Evolutionary conservation across 2,329 filamentous ascomycete genomes (phyloP), one percentile per base, ranked within the genome.

Genomic region (Fusarium sp.): DNA sequence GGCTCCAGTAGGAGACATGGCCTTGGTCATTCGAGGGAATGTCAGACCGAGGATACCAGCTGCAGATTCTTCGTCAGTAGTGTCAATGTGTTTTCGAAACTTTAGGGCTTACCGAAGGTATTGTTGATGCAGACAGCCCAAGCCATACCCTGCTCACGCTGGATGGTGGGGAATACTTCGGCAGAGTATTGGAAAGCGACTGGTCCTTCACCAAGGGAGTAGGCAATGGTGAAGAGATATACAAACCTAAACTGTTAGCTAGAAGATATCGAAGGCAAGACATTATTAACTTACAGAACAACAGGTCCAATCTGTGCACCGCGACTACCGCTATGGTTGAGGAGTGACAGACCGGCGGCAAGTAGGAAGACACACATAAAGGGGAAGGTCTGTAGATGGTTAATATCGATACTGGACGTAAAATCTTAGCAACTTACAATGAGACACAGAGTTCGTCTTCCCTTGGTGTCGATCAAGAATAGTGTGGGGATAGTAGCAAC

Each of bases 121-220:
- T 78, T 78, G 59, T 77, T 79, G 17, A 77, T 77, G 59, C 76
- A 76, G 5, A 79, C 77, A 25, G 77, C 78, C 76, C 77, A 79
- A 0, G 78, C 78, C 78, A 79, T 79, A 41, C 78, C 78, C 41
- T 79, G 73, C 66, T 79, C 78, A 57, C 78, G 76, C 65, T 79
- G 76, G 6, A 78, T 78, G 23, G 77, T 75, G 3, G 78, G 78
- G 47, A 80, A 80, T 6, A 78, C 77, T 66, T 80, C 78, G 6
- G 78, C 78, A 17, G 77, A 79, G 65, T 80, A 80, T 53, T 78
- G 77, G 58, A 79, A 80, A 0, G 78, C 77, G 3, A 80, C 77
- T 0, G 78, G 78, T 1, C 78, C 78, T 58, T 79, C 77, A 10
- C 78, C 78, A 2, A 78, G 68, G 0, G 74, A 79, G 59, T 80